Percentiles rank a stretch among this genome's conserved stretches.
Evolutionary conservation across 2,329 filamentous ascomycete species (phyloP).

Genomic region (Trichoderma afroharzianum): DNA sequence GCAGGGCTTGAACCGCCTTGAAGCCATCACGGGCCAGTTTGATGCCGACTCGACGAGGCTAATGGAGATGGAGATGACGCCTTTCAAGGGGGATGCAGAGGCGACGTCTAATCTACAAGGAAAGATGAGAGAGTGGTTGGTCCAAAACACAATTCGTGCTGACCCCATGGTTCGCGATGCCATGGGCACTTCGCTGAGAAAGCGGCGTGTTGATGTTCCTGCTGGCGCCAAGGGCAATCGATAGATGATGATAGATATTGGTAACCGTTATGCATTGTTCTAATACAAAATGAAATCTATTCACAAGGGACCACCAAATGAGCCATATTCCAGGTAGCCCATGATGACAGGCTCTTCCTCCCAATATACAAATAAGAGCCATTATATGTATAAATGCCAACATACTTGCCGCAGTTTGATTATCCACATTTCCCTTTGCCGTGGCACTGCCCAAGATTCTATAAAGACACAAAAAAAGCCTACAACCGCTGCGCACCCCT

Average conservation of each 20-base stretch:
- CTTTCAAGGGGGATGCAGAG: conserved; percentile 70
- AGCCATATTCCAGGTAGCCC: background rate
- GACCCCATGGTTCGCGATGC: conserved; percentile 82
- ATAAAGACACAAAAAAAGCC: conserved; percentile 13
- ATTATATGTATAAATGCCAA: background rate
- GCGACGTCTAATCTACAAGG: conserved; percentile 56
- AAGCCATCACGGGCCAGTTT: conserved; percentile 54
- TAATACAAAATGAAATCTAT: background rate
- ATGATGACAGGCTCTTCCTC: background rate
- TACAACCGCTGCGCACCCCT: conserved; percentile 56
- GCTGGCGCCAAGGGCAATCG: conserved; percentile 55
- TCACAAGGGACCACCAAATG: background rate
- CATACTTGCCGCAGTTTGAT: background rate
- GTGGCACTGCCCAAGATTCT: background rate
- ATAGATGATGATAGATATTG: conserved; percentile 24
- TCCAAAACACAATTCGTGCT: conserved; percentile 77
- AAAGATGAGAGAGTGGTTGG: conserved; percentile 80
- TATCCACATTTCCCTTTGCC: background rate
- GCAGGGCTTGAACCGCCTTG: conserved; percentile 65
- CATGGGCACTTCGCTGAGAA: conserved; percentile 63
- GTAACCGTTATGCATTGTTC: background rate
- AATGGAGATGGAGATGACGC: conserved; percentile 74
- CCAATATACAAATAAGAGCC: background rate
- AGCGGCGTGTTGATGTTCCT: conserved; percentile 58
- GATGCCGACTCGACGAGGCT: conserved; percentile 69